These are phyloP conservation scores for Sporisorium exsertum DNA, from an alignment of 1,284 basidiomycete species.

Conservation along the genomic window DNA sequence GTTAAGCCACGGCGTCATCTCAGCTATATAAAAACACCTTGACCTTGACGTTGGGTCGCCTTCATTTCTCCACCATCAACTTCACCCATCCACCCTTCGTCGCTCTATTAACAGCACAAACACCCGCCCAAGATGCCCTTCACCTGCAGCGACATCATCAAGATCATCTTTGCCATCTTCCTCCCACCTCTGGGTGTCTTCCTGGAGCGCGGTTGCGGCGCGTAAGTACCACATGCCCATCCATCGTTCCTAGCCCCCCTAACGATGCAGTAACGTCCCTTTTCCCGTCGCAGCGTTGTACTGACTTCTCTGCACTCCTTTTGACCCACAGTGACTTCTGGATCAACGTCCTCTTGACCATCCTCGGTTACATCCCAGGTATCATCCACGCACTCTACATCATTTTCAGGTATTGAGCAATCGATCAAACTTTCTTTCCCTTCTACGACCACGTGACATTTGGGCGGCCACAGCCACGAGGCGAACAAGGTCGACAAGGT, in stretches of 20 bases:
- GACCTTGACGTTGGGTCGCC: background rate
- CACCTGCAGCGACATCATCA: slow-evolving; percentile 60
- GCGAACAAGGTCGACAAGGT: no score
- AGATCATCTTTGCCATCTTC: slow-evolving; percentile 54
- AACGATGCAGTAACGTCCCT: no score
- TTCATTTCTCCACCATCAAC: background rate
- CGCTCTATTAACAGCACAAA: background rate
- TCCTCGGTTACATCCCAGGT: slow-evolving; percentile 60
- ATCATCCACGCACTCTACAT: slow-evolving; percentile 66
- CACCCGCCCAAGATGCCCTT: slow-evolving; percentile 55
- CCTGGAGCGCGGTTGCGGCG: slow-evolving; percentile 50
- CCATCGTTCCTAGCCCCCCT: background rate
- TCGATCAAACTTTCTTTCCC: background rate
- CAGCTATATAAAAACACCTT: slow-evolving; percentile 4
- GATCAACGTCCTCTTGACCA: slow-evolving; percentile 60
- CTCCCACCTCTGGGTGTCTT: slow-evolving; percentile 53
- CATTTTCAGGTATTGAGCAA: slow-evolving; percentile 60
- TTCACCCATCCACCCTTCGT: background rate
- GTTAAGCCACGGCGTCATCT: background rate
- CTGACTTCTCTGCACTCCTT: background rate
- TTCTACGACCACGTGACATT: background rate
- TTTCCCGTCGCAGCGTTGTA: background rate
- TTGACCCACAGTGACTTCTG: slow-evolving; percentile 37
- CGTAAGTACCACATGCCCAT: slow-evolving; percentile 21
- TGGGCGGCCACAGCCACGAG: background rate